Evolutionary conservation across 2,329 filamentous ascomycete genomes (phyloP).

Genomic region (Colletotrichum theobromicola): DNA sequence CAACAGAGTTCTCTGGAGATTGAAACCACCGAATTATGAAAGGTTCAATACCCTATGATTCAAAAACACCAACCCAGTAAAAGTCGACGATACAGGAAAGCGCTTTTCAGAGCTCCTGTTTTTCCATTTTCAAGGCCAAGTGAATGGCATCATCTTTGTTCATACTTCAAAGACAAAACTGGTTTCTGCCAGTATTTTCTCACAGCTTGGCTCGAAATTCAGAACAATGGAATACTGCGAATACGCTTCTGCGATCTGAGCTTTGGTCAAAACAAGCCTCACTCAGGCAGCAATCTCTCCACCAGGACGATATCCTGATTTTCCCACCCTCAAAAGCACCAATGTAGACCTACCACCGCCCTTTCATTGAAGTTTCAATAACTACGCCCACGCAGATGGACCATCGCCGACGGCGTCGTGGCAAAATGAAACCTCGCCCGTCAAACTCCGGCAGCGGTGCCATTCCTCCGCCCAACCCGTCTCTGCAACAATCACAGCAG

Average conservation of each 20-base stretch:
- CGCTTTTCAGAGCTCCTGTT: not conserved
- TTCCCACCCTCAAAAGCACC: not conserved
- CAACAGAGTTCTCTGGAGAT: not conserved
- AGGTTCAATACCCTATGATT: not conserved
- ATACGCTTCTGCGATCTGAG: not conserved
- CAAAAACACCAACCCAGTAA: not conserved
- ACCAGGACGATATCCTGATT: not conserved
- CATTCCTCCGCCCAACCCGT: not conserved
- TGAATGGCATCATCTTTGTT: not conserved
- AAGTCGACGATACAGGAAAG: not conserved
- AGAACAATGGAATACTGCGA: not conserved
- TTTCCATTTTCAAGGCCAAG: not conserved
- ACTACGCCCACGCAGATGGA: not conserved
- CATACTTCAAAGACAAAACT: not conserved
- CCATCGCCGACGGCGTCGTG: not conserved
- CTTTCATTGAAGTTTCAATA: too few species aligned
- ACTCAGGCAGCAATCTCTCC: not conserved
- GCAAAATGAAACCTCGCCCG: not conserved
- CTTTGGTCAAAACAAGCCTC: not conserved
- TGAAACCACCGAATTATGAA: not conserved
- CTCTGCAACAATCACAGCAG: not conserved
- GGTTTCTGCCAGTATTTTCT: not conserved
- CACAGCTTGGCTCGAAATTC: not conserved
- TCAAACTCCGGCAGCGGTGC: not conserved
- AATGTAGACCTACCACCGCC: not conserved